Percentiles rank a stretch among this genome's conserved stretches.
Evolutionary conservation across 352 stramenopile species (phyloP).

Genomic region (Phytopythium boreale): DNA sequence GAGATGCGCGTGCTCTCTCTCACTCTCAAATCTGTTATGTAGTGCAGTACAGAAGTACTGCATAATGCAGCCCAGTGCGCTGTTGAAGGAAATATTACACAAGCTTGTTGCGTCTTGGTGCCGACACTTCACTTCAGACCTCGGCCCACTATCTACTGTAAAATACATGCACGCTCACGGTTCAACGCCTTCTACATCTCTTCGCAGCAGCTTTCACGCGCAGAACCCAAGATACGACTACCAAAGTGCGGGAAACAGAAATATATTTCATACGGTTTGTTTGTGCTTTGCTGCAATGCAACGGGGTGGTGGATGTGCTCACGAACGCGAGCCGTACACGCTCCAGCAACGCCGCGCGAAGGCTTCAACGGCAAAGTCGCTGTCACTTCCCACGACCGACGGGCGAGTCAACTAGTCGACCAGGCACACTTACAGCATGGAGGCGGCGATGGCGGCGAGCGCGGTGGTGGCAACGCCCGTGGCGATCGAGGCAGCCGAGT

Average conservation of each 20-base stretch:
- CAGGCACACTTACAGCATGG: slow-evolving; percentile 24
- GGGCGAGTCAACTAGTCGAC: not conserved
- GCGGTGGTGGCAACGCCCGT: slow-evolving; percentile 10
- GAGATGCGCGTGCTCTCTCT: no score
- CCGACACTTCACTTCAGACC: no score
- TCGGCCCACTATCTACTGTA: no score
- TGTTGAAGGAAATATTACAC: no score
- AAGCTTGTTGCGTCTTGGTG: no score
- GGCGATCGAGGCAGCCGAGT: slow-evolving; percentile 8
- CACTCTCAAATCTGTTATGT: no score
- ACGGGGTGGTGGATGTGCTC: not conserved
- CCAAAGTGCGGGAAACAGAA: slow-evolving; percentile 2
- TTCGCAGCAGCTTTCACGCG: no score
- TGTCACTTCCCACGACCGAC: not conserved
- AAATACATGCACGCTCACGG: no score
- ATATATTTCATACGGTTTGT: slow-evolving; percentile 3
- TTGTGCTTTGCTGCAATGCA: not conserved
- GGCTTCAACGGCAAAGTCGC: not conserved
- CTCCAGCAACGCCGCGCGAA: not conserved
- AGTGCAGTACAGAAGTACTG: no score
- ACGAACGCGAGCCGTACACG: not conserved
- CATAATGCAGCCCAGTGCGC: no score
- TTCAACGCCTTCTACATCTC: no score
- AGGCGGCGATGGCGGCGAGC: slow-evolving; percentile 16
- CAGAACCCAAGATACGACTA: not conserved